Evolutionary conservation across 371 early-diverging fungal genomes (phyloP).

Genomic region (Zychaea mexicana): DNA sequence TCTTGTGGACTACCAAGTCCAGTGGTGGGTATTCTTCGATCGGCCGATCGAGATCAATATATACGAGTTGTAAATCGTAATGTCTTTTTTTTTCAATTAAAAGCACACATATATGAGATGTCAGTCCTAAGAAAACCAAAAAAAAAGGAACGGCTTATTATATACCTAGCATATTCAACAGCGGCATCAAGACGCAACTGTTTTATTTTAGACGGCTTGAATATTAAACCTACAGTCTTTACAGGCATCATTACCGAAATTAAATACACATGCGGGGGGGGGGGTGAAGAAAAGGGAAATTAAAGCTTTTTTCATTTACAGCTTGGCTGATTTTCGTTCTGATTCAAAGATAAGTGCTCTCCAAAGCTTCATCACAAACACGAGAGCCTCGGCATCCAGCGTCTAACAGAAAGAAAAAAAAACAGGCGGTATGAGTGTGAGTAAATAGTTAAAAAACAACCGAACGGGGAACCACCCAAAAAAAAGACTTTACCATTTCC

Average conservation of each 20-base stretch:
- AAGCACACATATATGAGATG: too few species aligned
- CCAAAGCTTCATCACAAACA: conserved; percentile 86
- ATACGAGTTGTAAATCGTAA: conserved; percentile 32
- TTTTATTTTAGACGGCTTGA: neutral
- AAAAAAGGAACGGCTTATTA: neutral
- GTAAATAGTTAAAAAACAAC: neutral
- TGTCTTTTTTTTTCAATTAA: conserved; percentile 32
- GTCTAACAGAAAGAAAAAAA: conserved; percentile 54
- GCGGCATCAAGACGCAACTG: neutral
- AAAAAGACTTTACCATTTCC: conserved; percentile 56
- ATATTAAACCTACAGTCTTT: conserved; percentile 2
- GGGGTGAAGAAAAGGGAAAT: neutral
- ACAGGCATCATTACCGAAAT: neutral
- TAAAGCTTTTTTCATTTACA: conserved; percentile 3
- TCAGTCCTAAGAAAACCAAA: neutral
- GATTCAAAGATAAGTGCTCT: conserved; percentile 85
- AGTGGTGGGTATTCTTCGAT: conserved; percentile 35
- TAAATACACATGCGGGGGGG: neutral
- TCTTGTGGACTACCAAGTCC: conserved; percentile 52
- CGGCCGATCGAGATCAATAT: conserved; percentile 39
- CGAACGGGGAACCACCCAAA: neutral
- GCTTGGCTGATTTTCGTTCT: conserved; percentile 54
- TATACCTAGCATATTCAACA: neutral
- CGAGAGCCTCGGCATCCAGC: conserved; percentile 79
- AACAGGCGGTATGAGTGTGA: neutral